Evolutionary conservation across 176 grass and related monocot genomes (phyloP), one percentile per base, ranked within the genome.

Genomic region (Eleusine indica): DNA sequence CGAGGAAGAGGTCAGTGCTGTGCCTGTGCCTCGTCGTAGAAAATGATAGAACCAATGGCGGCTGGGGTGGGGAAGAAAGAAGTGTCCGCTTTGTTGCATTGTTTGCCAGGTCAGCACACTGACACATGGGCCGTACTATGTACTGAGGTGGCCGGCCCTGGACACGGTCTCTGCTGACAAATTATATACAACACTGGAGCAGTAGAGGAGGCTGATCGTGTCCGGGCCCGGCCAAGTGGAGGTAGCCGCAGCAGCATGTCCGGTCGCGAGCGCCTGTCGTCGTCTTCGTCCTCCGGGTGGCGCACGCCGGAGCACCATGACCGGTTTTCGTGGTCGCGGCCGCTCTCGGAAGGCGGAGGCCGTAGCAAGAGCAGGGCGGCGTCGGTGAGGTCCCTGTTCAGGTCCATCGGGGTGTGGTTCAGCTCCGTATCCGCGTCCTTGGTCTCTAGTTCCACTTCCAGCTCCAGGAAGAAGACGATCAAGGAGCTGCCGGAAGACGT

Each of bases 381-480:
- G 3, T 53, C 51, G 51, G 21, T 38, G 5, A 80, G 21, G 82
- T 88, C 88, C 0, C 61, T 90, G 10, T 91, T 93, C 52, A 42
- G 85, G 16, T 78, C 88, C 71, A 85, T 93, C 68, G 82, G 88
- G 5, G 10, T 85, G 13, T 93, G 88, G 85, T 90, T 93, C 86
- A 77, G 73, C 83, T 83, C 83, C 1, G 68, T 90, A 39, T 80
- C 85, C 70, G 3, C 75, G 38, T 19, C 57, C 0, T 39, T 74
- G 1, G 15, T 29, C 48, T 51, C 48, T 14, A 51, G 48, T 14
- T 15, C 61, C 11, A 49, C 9, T 13, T 49, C 48, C 18, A 17
- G 14, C 51, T 53, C 51, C 3, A 41, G n/a, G 51, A 38, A 29
- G 66, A 68, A 17, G 63, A 32, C 22, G 63, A 70, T 25, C n/a